Base-by-base conservation (phyloP, 306 rosid species). In the Castanea crenata region DNA sequence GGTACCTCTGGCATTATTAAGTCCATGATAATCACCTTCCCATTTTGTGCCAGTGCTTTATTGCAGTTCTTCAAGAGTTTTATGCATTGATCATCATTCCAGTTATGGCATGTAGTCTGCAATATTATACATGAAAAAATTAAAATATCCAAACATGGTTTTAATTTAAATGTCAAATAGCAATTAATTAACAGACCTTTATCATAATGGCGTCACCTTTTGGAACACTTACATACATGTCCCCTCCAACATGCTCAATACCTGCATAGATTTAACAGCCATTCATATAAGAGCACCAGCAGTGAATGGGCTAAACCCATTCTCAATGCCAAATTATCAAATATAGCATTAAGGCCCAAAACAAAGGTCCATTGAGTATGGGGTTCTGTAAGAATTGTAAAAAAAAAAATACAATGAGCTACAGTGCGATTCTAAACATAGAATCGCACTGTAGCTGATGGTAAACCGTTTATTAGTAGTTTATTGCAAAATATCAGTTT, bases 11-110 rank as follows among this genome's bases (percentile, higher is more conserved):
- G 84, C 67, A 85, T 10, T 65, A 79, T 54, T 19, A 75, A 79
- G 54, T 85, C 88, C 76, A 82, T 74, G n/a, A 82, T 32, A 34
- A 85, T 76, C 55, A 82, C 79, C 55, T 85, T 85, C 14, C 86
- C 88, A 49, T 82, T 67, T 38, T 38, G 31, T 49, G 76, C 12
- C 71, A 85, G 29, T 27, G 88, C 86, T 52, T 72, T 76, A n/a
- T 71, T 61, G 63, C 46, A 82, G 27, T 78, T 82, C 5, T 58
- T 79, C 51, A 85, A 54, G 25, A 82, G 3, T 35, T 38, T 62
- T 41, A 79, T 0, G 79, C 84, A 85, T 34, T 79, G 73, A 9
- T 82, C 84, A 18, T 85, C 86, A 2, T 78, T 56, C 88, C 88
- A 85, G 49, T 85, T 79, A 8, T 82, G 84, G 1, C 52, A 76